Conservation (phyloP, 2,329 filamentous ascomycete genomes). For the Pestalotiopsis sp. region DNA sequence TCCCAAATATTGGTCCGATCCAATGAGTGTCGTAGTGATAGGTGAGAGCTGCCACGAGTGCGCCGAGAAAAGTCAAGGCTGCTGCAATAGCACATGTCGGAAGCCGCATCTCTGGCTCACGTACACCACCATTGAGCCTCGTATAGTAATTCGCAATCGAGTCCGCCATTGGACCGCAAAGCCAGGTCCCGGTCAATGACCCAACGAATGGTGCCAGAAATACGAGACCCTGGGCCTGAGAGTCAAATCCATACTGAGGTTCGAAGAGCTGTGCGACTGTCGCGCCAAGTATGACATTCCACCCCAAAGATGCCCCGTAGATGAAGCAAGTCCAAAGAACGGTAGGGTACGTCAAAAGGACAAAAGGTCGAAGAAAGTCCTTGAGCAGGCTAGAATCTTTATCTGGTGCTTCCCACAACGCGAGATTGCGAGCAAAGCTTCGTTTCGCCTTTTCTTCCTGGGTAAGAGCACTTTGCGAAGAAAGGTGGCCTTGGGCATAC, state of each 20-base stretch:
- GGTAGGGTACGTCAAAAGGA: constrained; percentile 33
- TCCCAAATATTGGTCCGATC: neutral
- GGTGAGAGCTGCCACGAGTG: neutral
- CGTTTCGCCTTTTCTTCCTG: constrained; percentile 21
- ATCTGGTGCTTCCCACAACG: constrained; percentile 27
- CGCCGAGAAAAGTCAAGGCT: neutral
- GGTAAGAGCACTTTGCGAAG: neutral
- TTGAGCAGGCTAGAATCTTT: constrained; percentile 25
- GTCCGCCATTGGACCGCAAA: constrained; percentile 46
- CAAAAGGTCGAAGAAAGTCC: constrained; percentile 31
- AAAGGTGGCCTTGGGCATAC: neutral
- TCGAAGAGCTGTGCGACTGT: constrained; percentile 32
- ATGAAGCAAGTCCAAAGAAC: constrained; percentile 33
- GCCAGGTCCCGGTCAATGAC: constrained; percentile 42
- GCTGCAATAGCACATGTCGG: neutral
- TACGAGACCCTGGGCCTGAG: constrained; percentile 33
- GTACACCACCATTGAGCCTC: constrained; percentile 42
- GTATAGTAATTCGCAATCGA: constrained; percentile 42
- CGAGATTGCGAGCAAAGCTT: constrained; percentile 27
- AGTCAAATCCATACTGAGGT: constrained; percentile 32
- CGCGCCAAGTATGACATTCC: constrained; percentile 33
- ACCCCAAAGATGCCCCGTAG: constrained; percentile 31
- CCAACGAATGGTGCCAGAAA: constrained; percentile 39
- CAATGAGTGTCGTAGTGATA: constrained; percentile 1
- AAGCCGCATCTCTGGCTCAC: constrained; percentile 47